Evolutionary conservation across 148 eudicot genomes (phyloP).

Genomic region (Rhododendron molle): DNA sequence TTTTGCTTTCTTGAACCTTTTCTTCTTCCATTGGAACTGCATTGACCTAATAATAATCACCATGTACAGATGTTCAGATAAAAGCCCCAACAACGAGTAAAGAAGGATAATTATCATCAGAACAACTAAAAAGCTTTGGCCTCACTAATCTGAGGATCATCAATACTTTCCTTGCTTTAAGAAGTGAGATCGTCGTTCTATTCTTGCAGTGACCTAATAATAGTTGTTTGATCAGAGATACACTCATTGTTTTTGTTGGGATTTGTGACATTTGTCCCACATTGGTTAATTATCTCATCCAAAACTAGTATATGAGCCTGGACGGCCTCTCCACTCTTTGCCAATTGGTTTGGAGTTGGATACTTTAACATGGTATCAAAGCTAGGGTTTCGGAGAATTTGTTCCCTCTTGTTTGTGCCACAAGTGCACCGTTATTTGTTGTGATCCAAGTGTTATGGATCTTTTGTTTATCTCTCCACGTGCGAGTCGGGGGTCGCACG

Average conservation of each 20-base stretch:
- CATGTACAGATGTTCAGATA: constrained; percentile 7
- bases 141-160: not conserved
- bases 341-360: no score
- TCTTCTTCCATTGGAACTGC: constrained; percentile 28
- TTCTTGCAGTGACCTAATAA: not conserved
- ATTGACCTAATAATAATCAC: constrained; percentile 27
- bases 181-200: not conserved
- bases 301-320: no score
- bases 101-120: not conserved
- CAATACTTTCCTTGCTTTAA: not conserved
- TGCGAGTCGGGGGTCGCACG: no score
- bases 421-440: no score
- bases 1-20: constrained; percentile 16
- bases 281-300: no score
- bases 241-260: not conserved
- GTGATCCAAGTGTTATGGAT: no score
- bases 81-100: not conserved
- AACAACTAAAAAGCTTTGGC: not conserved
- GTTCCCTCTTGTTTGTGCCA: no score
- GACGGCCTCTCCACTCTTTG: no score
- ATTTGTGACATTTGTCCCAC: no score
- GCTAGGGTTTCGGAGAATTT: no score
- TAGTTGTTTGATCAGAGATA: not conserved
- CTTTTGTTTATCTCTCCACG: no score
- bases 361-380: no score